phyloP scores from a whole-genome alignment of 176 grass and related monocot genomes.

The Oryza glumipatula region DNA sequence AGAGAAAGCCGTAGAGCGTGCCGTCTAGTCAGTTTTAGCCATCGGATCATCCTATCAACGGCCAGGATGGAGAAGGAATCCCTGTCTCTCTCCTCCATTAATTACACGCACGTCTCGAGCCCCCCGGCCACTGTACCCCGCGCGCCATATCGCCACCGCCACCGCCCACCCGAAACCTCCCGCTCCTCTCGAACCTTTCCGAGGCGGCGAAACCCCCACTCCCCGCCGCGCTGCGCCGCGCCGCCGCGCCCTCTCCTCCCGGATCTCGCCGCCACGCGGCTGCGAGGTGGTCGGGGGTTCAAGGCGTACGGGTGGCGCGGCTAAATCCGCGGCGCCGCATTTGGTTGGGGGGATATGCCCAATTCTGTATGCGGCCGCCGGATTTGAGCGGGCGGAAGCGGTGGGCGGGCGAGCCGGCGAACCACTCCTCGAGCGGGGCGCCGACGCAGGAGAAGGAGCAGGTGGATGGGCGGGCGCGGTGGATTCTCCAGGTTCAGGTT shows the following conservation, averaged over 20 bases:
- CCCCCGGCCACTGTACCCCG: constrained; percentile 1
- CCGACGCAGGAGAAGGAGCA: background rate
- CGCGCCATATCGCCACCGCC: constrained; percentile 32
- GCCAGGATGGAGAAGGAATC: background rate
- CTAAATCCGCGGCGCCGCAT: background rate
- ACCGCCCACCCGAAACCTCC: no score
- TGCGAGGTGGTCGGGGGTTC: background rate
- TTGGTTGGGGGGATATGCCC: background rate
- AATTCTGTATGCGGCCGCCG: background rate
- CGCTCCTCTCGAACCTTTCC: background rate
- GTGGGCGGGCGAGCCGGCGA: constrained; percentile 15
- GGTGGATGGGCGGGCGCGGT: background rate
- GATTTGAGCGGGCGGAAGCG: background rate
- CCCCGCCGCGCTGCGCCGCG: background rate
- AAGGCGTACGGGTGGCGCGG: background rate
- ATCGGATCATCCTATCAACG: background rate
- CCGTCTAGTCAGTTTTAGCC: background rate
- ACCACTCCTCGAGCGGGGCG: background rate
- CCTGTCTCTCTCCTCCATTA: background rate
- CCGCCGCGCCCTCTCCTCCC: background rate
- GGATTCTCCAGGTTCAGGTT: constrained; percentile 14
- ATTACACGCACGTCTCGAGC: background rate
- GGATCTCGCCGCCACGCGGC: background rate
- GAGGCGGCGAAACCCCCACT: background rate
- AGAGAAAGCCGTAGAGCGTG: background rate